A percentile compares a stretch with the other conserved stretches of the same genome.
Conservation (phyloP, 768 basidiomycete genomes). For the Tulasnella calospora region DNA sequence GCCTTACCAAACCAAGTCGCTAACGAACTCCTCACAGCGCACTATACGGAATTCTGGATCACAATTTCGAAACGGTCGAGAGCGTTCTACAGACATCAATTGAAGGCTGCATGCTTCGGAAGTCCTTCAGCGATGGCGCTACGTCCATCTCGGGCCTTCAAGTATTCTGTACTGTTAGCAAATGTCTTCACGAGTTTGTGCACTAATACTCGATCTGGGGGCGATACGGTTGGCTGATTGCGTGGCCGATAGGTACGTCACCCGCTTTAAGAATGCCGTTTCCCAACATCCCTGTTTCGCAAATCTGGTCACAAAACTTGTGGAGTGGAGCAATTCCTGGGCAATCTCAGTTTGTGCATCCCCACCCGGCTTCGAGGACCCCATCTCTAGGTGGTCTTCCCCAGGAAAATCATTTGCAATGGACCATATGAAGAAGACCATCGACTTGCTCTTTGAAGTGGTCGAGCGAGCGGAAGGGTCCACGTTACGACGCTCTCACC, state of each 20-base stretch:
- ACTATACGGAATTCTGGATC: constrained; percentile 6
- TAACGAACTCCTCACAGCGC: background rate
- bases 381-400: constrained; percentile 32
- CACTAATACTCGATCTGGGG: background rate
- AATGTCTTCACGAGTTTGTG: constrained; percentile 51
- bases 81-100: background rate
- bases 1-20: too few relatives aligned
- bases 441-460: constrained; percentile 41
- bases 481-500: background rate
- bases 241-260: constrained; percentile 43
- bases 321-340: constrained; percentile 50
- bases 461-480: constrained; percentile 46
- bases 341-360: constrained; percentile 37
- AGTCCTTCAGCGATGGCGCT: background rate
- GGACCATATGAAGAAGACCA: constrained; percentile 36
- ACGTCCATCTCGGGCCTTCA: constrained; percentile 44
- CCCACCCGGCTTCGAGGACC: constrained; percentile 46
- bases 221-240: background rate
- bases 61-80: background rate
- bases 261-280: constrained; percentile 55
- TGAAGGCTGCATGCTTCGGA: background rate
- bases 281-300: constrained; percentile 45
- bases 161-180: constrained; percentile 46
- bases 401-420: constrained; percentile 41
- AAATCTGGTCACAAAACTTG: constrained; percentile 43